Base-by-base conservation (phyloP, 1,284 basidiomycete species). In the Singerocomus rubriflavus region DNA sequence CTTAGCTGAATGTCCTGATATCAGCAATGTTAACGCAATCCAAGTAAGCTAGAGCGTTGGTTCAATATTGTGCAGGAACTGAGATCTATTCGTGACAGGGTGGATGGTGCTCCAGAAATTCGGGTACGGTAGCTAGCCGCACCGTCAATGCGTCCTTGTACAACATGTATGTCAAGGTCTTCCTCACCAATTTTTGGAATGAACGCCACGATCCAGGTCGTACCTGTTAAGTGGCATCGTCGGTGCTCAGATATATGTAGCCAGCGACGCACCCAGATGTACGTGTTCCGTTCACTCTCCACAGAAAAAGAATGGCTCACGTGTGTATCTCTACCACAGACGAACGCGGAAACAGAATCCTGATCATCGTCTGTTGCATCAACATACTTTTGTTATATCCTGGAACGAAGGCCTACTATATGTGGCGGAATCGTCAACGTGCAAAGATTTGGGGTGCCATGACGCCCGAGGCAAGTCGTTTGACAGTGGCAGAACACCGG, bases 91-190 rank as follows among this genome's bases (percentile, higher is more conserved):
- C 16, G 13, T 37, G 69, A 31, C 68, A 79, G 68, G 74, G 79
- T 6, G 77, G 64, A 17, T 81, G 77, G 80, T 76, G 74, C 56
- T 81, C 78, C 16, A 72, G 78, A 37, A 81, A 81, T 55, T 69
- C 77, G 0, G 80, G 79, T 35, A 76, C 74, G 3, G 79, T 82
- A 5, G 77, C 79, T 5, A 76, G 73, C 48, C 71, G 79, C 16
- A 79, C 79, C 0, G 77, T 82, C 37, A 79, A 77, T 44, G 76
- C 77, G 0, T 77, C 78, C 2, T 44, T 81, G 36, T 81, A 81
- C 58, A 80, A 79, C 59, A 81, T 82, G 78, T 71, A 5, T 8
- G 50, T 33, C 27, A 29, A 10, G 3, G 21, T 17, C 25, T n/a
- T 25, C 29, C 27, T 9, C 14, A 6, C 27, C 1, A 17, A 29